phyloP scores from a whole-genome alignment of 225 moss, liverwort and hornwort species.

The Sphagnum contortum region DNA sequence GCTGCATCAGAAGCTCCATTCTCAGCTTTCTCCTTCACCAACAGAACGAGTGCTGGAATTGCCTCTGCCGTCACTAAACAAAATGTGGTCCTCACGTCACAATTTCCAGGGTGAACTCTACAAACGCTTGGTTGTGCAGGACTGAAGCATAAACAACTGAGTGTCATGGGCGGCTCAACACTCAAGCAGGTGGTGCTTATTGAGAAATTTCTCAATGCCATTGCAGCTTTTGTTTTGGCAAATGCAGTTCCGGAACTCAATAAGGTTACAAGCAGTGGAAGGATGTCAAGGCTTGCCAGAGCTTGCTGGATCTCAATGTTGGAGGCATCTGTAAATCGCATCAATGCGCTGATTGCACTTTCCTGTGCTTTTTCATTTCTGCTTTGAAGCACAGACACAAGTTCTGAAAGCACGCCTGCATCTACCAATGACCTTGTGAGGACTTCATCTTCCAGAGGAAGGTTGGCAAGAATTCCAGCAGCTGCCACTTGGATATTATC shows the following conservation, averaged over 20 bases:
- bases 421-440: conserved; percentile 14
- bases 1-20: conserved; percentile 22
- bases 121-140: conserved; percentile 4
- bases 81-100: conserved; percentile 30
- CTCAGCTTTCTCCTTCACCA: conserved; percentile 15
- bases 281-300: conserved; percentile 23
- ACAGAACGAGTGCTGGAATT: conserved; percentile 16
- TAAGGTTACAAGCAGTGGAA: conserved; percentile 15
- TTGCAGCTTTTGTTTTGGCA: conserved; percentile 24
- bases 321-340: conserved; percentile 21
- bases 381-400: conserved; percentile 12
- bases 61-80: conserved; percentile 39
- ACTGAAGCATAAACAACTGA: conserved; percentile 18
- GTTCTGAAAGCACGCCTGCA: conserved; percentile 12
- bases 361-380: conserved; percentile 18
- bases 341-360: conserved; percentile 26
- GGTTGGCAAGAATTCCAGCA: conserved; percentile 27
- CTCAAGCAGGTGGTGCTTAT: conserved; percentile 16
- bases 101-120: conserved; percentile 27
- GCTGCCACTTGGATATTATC: conserved; percentile 20
- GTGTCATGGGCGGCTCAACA: neutral
- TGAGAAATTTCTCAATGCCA: conserved; percentile 30
- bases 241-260: conserved; percentile 13
- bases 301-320: conserved; percentile 18
- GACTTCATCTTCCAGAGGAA: conserved; percentile 15